Base-by-base conservation (phyloP, 768 basidiomycete genomes). In the Rhizopogon salebrosus region DNA sequence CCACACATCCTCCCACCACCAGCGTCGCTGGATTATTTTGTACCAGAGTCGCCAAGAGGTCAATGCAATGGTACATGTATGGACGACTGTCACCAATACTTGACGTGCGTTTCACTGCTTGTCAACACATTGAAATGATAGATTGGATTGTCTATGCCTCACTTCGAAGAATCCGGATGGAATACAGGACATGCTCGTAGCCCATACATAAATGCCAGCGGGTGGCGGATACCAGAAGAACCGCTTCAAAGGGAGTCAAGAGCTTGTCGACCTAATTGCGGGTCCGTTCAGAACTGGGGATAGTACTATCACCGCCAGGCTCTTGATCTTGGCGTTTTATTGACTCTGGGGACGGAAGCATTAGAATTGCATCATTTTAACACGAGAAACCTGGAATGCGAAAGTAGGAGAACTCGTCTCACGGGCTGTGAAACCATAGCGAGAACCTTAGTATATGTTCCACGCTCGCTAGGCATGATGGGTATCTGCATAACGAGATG, bases 1-100 rank as follows among this genome's bases (percentile, higher is more conserved):
- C 54, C 42, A 53, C 14, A 45, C 13, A 31, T 55, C 52, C n/a
- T 55, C 54, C 54, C 43, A 55, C 54, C 54, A 55, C 24, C 31
- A 53, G 11, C 52, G 27, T 22, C 31, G 39, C 13, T 55, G 52
- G 11, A n/a, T 16, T 13, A 23, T 18, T 16, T 40, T 37, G 26
- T 54, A 54, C 54, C 54, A 53, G 22, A 55, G 36, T 41, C 54
- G 35, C 27, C 42, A 55, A 40, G 42, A 41, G 16, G 54, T 53
- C 20, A 48, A 10, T n/a, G 20, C 36, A n/a, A 55, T 23, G 9
- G 52, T 34, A 6, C 29, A 40, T 18, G 38, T 34, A 26, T 55
- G 54, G 24, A 55, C 18, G 26, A 36, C 26, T 6, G 51, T 52
- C 22, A 52, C 27, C n/a, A 35, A 43, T 24, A 24, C 51, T 45